Percentiles rank a stretch among this genome's conserved stretches.
These are phyloP conservation scores for Tephrocybe sp. DNA, from an alignment of 768 basidiomycete species.

Conservation along the genomic window DNA sequence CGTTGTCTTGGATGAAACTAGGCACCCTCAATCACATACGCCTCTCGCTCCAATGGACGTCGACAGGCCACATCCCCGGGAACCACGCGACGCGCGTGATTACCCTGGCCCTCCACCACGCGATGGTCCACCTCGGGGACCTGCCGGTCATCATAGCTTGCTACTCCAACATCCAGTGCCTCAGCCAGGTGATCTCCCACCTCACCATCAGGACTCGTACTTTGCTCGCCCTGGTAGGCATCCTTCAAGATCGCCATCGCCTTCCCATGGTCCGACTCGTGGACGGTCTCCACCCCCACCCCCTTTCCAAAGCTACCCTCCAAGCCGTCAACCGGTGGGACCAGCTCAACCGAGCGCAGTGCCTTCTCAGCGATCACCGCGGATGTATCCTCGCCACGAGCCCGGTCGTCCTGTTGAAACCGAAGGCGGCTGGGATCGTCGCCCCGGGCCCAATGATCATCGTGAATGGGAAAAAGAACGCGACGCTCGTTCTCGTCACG, in stretches of 20 bases:
- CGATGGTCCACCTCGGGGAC: slow-evolving; percentile 47
- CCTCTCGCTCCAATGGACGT: slow-evolving; percentile 80
- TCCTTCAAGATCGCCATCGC: slow-evolving; percentile 58
- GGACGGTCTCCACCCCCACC: slow-evolving; percentile 57
- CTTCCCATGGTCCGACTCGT: slow-evolving; percentile 41
- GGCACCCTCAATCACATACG: slow-evolving; percentile 65
- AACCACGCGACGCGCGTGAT: slow-evolving; percentile 38
- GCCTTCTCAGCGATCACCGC: slow-evolving; percentile 58
- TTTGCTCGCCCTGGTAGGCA: slow-evolving; percentile 51
- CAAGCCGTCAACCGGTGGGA: slow-evolving; percentile 45
- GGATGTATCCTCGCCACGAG: slow-evolving; percentile 51
- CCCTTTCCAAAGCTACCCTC: slow-evolving; percentile 46
- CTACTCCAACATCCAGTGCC: slow-evolving; percentile 70
- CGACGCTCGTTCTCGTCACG: slow-evolving; percentile 42
- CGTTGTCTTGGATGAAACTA: slow-evolving; percentile 71
- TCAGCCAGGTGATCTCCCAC: slow-evolving; percentile 30
- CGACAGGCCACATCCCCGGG: slow-evolving; percentile 47
- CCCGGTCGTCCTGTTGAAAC: slow-evolving; percentile 43
- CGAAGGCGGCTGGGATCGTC: slow-evolving; percentile 62
- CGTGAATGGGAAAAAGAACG: slow-evolving; percentile 52
- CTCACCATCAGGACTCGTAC: slow-evolving; percentile 54
- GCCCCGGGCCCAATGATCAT: slow-evolving; percentile 42
- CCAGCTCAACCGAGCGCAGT: slow-evolving; percentile 46
- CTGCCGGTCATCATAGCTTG: slow-evolving; percentile 51
- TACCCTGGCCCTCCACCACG: slow-evolving; percentile 45